phyloP scores from a whole-genome alignment of 2,329 filamentous ascomycete genomes.

The Westerdykella aurantiaca region DNA sequence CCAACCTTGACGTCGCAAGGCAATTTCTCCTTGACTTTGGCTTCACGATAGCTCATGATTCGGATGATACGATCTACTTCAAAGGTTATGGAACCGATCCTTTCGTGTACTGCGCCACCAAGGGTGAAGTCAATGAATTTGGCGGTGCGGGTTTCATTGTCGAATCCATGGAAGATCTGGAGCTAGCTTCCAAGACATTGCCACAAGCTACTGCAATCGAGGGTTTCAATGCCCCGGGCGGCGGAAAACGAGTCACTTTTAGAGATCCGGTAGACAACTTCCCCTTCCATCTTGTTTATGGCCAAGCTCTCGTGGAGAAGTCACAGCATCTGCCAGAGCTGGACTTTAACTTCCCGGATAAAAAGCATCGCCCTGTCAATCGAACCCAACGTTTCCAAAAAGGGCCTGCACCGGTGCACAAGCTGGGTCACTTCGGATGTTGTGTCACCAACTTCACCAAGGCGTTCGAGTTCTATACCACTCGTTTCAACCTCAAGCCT shows the following conservation, averaged over 20 bases:
- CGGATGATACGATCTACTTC: constrained; percentile 45
- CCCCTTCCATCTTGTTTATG: constrained; percentile 49
- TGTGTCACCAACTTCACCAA: constrained; percentile 22
- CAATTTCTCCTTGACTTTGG: constrained; percentile 15
- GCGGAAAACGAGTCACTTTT: constrained; percentile 42
- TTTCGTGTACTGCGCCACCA: constrained; percentile 49
- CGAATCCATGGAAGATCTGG: constrained; percentile 49
- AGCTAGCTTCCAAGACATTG: constrained; percentile 42
- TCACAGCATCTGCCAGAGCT: constrained; percentile 46
- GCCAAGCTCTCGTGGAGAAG: constrained; percentile 32
- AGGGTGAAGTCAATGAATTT: constrained; percentile 44
- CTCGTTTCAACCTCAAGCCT: constrained; percentile 38
- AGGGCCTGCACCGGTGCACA: constrained; percentile 41
- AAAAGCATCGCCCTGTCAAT: constrained; percentile 41
- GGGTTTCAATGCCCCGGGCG: constrained; percentile 48
- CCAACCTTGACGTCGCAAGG: constrained; percentile 7
- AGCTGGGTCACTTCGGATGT: constrained; percentile 39
- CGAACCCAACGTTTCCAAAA: constrained; percentile 44
- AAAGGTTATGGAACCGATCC: constrained; percentile 56
- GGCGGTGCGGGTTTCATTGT: constrained; percentile 52
- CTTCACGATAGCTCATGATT: constrained; percentile 5
- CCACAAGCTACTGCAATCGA: constrained; percentile 42
- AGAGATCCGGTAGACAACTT: constrained; percentile 41
- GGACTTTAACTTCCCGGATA: constrained; percentile 28
- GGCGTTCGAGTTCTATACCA: constrained; percentile 35